phyloP scores from a whole-genome alignment of 2,329 filamentous ascomycete species.

The Aspergillus clavatus region DNA sequence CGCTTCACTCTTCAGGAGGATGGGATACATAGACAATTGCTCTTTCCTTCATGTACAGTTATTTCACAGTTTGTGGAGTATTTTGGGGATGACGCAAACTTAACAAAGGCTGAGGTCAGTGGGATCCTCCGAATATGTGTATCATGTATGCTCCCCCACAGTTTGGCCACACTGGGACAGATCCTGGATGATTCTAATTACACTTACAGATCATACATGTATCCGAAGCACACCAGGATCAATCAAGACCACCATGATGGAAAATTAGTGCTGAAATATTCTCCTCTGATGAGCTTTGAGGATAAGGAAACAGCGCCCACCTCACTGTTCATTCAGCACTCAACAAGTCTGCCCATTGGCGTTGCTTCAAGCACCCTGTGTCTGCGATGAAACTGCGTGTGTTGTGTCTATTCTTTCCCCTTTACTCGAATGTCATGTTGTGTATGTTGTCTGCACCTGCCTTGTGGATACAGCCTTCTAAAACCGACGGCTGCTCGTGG shows the following conservation, averaged over 20 bases:
- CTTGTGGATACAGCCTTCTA: too few relatives aligned
- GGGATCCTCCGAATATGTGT: neutral
- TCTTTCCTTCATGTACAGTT: too few relatives aligned
- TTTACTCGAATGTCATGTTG: too few relatives aligned
- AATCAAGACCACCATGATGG: conserved; percentile 6
- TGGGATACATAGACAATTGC: too few relatives aligned
- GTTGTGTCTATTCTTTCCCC: neutral
- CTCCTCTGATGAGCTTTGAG: neutral
- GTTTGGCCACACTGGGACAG: neutral
- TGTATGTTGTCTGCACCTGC: too few relatives aligned
- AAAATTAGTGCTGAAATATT: conserved; percentile 2
- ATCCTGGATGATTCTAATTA: neutral
- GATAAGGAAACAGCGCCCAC: neutral
- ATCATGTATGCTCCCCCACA: neutral
- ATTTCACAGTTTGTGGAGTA: too few relatives aligned
- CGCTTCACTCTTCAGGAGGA: too few relatives aligned
- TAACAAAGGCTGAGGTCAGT: neutral
- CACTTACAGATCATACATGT: neutral
- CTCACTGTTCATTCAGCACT: neutral
- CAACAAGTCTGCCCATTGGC: neutral
- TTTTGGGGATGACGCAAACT: neutral
- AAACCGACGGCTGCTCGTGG: too few relatives aligned
- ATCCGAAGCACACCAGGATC: conserved; percentile 4
- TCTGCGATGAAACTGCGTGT: neutral
- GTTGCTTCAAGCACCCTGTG: neutral